These are phyloP conservation scores for Rugosomyces carneus DNA, from an alignment of 1,284 basidiomycete species.

Conservation along the genomic window DNA sequence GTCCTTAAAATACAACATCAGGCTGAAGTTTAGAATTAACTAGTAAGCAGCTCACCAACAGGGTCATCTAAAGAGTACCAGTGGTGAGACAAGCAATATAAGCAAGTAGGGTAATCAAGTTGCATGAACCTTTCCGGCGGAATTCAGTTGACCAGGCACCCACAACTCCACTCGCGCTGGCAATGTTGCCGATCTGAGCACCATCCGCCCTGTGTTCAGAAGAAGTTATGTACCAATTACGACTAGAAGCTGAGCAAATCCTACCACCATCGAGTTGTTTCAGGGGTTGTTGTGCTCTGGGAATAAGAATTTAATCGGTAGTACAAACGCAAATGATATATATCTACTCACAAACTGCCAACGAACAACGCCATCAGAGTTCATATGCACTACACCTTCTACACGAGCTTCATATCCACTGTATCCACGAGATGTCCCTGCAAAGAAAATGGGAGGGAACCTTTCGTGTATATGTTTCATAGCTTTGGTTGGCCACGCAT, in stretches of 20 bases:
- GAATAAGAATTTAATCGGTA: not conserved
- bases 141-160: constrained; percentile 59
- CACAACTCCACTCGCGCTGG: constrained; percentile 56
- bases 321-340: not conserved
- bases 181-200: constrained; percentile 55
- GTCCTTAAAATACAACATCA: constrained; percentile 31
- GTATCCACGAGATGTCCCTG: constrained; percentile 40
- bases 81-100: constrained; percentile 5
- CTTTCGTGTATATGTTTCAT: constrained; percentile 1
- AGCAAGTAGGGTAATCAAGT: not conserved
- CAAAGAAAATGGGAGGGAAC: constrained; percentile 46
- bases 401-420: constrained; percentile 41
- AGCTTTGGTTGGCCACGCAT: not conserved
- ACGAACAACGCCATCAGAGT: constrained; percentile 44
- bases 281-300: constrained; percentile 45
- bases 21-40: not conserved
- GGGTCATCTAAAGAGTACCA: constrained; percentile 42
- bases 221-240: not conserved
- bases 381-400: constrained; percentile 53
- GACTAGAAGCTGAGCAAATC: constrained; percentile 4
- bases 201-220: constrained; percentile 43
- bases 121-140: constrained; percentile 47
- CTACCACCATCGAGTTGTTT: constrained; percentile 52
- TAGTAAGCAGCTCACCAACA: constrained; percentile 36
- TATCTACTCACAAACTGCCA: constrained; percentile 56